Percentiles rank a stretch among this genome's conserved stretches.
These are phyloP conservation scores for Craspedostauros australis DNA, from an alignment of 108 stramenopile species.

Conservation along the genomic window DNA sequence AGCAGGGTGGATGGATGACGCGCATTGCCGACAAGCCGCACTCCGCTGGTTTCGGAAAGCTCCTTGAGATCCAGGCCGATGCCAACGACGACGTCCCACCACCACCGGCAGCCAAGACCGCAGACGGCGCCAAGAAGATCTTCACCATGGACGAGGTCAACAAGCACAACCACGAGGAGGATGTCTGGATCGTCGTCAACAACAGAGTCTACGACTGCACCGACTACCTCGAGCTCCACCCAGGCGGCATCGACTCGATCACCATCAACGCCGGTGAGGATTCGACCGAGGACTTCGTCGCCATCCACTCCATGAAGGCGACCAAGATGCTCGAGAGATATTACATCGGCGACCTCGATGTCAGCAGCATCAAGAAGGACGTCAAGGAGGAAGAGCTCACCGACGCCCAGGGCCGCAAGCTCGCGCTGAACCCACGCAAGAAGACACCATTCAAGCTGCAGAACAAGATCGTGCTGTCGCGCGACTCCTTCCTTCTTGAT, in stretches of 20 bases:
- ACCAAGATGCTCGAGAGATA: conserved; percentile 89
- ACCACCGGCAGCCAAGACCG: conserved; percentile 28
- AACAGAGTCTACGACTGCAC: conserved; percentile 90
- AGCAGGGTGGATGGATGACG: conserved; percentile 96
- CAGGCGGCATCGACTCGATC: conserved; percentile 90
- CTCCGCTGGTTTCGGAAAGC: conserved; percentile 70
- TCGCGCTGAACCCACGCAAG: conserved; percentile 84
- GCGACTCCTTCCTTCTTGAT: conserved; percentile 89
- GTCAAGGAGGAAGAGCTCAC: conserved; percentile 34
- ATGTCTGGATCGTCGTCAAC: conserved; percentile 93
- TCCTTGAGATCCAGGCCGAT: conserved; percentile 50
- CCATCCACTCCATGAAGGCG: conserved; percentile 94
- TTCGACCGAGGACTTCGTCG: conserved; percentile 93
- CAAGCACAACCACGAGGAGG: conserved; percentile 86
- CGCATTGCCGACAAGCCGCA: conserved; percentile 62
- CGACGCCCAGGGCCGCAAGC: conserved; percentile 49
- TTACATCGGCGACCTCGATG: conserved; percentile 88
- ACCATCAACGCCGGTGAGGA: conserved; percentile 93
- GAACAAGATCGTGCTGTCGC: conserved; percentile 84
- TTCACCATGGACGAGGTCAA: conserved; percentile 81
- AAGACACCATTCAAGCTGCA: conserved; percentile 80
- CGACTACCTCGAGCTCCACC: conserved; percentile 91
- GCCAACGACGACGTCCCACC: conserved; percentile 29
- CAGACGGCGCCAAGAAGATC: conserved; percentile 42
- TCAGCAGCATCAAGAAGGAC: conserved; percentile 14